These are phyloP conservation scores for Cenchrus americanus DNA, from an alignment of 176 grass and related monocot genomes.

Conservation along the genomic window DNA sequence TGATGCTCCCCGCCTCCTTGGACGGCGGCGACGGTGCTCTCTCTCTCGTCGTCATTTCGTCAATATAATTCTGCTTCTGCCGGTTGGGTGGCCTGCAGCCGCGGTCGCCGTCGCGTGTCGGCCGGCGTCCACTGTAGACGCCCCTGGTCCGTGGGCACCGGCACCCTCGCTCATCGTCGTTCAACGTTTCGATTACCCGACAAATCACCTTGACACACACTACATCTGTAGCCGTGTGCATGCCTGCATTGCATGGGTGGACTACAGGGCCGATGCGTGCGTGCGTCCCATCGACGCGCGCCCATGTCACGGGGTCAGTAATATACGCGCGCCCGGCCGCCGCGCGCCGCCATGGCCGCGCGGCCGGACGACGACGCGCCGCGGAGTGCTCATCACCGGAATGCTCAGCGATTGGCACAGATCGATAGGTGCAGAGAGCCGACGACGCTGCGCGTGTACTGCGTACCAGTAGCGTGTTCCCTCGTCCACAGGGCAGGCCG, in stretches of 20 bases:
- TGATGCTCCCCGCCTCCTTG: no score
- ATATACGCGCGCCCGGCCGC: no score
- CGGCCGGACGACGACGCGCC: background rate
- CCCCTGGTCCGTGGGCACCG: constrained; percentile 5
- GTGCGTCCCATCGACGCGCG: no score
- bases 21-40: no score
- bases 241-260: no score
- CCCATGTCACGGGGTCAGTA: background rate
- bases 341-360: background rate
- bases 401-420: background rate
- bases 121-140: constrained; percentile 9
- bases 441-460: no score
- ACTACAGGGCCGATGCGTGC: no score
- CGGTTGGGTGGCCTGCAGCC: background rate
- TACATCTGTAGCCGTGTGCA: no score
- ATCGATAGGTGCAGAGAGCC: no score
- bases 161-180: background rate
- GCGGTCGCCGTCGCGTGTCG: background rate
- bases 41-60: no score
- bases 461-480: background rate
- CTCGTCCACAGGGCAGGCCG: background rate
- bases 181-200: background rate
- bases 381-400: background rate
- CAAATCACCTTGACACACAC: constrained; percentile 9
- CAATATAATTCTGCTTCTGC: no score